These are phyloP conservation scores for Beauveria sp. DNA, from an alignment of 2,329 filamentous ascomycete genomes.

Conservation along the genomic window DNA sequence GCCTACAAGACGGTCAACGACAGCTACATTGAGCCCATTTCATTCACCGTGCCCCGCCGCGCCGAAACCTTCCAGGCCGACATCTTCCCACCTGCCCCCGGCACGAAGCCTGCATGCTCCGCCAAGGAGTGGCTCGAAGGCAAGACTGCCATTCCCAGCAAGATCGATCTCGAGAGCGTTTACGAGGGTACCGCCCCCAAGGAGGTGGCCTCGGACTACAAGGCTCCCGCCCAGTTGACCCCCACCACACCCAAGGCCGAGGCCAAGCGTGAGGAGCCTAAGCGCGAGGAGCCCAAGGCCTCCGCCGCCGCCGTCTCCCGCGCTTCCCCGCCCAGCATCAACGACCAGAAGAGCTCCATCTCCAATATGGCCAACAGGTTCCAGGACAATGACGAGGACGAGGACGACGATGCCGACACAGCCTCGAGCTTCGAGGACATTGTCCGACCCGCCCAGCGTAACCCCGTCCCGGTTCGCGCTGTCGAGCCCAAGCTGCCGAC, in stretches of 20 bases:
- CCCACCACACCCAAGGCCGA: constrained; percentile 36
- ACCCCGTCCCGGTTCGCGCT: constrained; percentile 28
- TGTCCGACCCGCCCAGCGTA: constrained; percentile 63
- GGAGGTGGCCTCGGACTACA: constrained; percentile 66
- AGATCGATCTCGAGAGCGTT: constrained; percentile 87
- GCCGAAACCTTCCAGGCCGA: constrained; percentile 95
- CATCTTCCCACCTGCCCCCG: constrained; percentile 83
- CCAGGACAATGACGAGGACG: constrained; percentile 62
- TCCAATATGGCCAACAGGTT: constrained; percentile 79
- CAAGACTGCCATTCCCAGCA: constrained; percentile 75
- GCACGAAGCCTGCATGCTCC: constrained; percentile 72
- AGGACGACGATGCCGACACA: constrained; percentile 52
- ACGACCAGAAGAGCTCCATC: constrained; percentile 82
- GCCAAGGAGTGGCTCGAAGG: constrained; percentile 79
- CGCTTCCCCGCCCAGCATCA: constrained; percentile 59
- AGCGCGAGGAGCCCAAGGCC: constrained; percentile 46
- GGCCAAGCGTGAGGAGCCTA: constrained; percentile 33
- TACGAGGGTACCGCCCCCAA: constrained; percentile 78
- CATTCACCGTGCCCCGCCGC: constrained; percentile 90
- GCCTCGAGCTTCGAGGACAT: constrained; percentile 84
- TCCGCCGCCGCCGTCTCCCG: constrained; percentile 33
- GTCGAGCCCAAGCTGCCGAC: constrained; percentile 31
- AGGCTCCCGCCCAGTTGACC: constrained; percentile 41
- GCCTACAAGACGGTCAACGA: constrained; percentile 98
- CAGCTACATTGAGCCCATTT: constrained; percentile 88